phyloP scores from a whole-genome alignment of 805 yeast genomes.

The Wickerhamiella bombiphila region DNA sequence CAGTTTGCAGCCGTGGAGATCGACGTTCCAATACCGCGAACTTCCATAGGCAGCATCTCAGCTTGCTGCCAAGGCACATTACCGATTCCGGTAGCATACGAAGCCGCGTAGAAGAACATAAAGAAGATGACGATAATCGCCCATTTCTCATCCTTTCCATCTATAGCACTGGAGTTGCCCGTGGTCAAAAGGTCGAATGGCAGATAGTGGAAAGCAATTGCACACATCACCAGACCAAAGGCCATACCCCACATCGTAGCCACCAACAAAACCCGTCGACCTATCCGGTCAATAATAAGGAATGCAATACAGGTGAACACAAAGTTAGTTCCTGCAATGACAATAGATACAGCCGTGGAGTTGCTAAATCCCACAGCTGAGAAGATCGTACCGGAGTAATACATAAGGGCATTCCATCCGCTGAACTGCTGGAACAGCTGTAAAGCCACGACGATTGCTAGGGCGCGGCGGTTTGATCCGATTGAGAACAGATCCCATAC shows the following conservation, averaged over 20 bases:
- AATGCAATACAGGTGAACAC: slow-evolving; percentile 77
- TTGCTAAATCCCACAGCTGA: slow-evolving; percentile 78
- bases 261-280: slow-evolving; percentile 70
- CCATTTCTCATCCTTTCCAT: slow-evolving; percentile 37
- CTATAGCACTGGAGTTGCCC: slow-evolving; percentile 21
- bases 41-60: slow-evolving; percentile 85
- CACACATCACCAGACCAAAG: slow-evolving; percentile 57
- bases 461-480: slow-evolving; percentile 66
- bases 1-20: slow-evolving; percentile 87
- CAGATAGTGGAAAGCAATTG: slow-evolving; percentile 82
- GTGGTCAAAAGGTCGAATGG: slow-evolving; percentile 42
- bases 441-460: slow-evolving; percentile 78
- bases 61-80: slow-evolving; percentile 98
- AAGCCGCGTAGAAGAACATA: slow-evolving; percentile 77
- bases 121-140: slow-evolving; percentile 73
- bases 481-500: slow-evolving; percentile 22
- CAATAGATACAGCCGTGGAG: slow-evolving; percentile 87
- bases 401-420: slow-evolving; percentile 93
- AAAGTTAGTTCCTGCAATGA: slow-evolving; percentile 89
- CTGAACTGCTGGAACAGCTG: slow-evolving; percentile 96
- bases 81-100: slow-evolving; percentile 90
- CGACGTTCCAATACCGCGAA: slow-evolving; percentile 84
- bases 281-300: slow-evolving; percentile 71
- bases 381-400: slow-evolving; percentile 85
- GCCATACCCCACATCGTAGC: slow-evolving; percentile 80